Conservation (phyloP, 768 basidiomycete genomes). For the Boletus pseudo-olivaceus region DNA sequence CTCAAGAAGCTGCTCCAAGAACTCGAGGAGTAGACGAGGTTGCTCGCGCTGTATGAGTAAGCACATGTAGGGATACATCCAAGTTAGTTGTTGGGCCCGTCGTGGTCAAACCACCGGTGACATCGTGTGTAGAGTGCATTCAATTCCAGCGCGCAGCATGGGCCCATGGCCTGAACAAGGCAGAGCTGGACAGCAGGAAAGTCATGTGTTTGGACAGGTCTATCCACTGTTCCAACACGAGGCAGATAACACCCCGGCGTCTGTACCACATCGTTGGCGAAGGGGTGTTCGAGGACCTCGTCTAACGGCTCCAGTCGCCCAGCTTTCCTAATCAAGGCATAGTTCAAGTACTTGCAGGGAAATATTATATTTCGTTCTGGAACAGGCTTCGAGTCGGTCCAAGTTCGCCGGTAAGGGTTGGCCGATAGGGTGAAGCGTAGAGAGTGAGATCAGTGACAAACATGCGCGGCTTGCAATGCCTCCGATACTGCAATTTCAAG, state of each 20-base stretch:
- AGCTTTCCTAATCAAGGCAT: slow-evolving; percentile 11
- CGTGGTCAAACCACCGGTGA: neutral
- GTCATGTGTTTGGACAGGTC: neutral
- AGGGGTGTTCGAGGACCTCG: slow-evolving; percentile 21
- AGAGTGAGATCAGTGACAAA: neutral
- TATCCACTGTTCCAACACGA: slow-evolving; percentile 14
- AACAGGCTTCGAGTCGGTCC: slow-evolving; percentile 6
- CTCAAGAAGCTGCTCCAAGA: slow-evolving; percentile 54
- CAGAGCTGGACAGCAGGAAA: neutral
- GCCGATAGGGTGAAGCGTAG: neutral
- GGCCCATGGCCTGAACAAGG: neutral
- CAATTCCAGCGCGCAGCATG: neutral
- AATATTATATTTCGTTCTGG: slow-evolving; percentile 3
- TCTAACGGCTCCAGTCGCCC: slow-evolving; percentile 1
- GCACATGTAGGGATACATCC: slow-evolving; percentile 2
- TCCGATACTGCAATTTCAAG: slow-evolving; percentile 1
- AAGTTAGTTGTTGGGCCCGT: neutral
- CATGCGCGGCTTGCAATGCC: neutral
- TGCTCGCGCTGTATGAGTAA: neutral
- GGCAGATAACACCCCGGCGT: slow-evolving; percentile 30
- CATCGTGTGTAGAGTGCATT: slow-evolving; percentile 7
- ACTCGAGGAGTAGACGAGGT: slow-evolving; percentile 45
- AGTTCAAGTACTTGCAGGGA: neutral
- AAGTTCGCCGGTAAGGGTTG: slow-evolving; percentile 4
- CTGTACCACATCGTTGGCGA: slow-evolving; percentile 23